Base-by-base conservation (phyloP, 495 filamentous ascomycete species). In the Evansstolkia leycettana region DNA sequence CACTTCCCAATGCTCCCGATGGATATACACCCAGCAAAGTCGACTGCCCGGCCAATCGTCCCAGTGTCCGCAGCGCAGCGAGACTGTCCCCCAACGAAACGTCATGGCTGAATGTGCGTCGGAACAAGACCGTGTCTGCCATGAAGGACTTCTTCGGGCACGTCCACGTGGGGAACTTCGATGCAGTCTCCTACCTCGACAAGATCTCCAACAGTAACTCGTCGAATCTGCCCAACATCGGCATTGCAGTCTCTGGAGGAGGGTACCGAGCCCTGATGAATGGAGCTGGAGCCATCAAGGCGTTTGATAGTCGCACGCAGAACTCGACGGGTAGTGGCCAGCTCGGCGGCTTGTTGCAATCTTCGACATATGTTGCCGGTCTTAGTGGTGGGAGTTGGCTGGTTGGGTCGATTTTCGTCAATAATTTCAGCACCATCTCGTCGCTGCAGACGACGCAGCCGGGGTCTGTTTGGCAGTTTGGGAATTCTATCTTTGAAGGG, bases 311-410 rank as follows among this genome's bases (percentile, higher is more conserved):
- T 46, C 71, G 87, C 9, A 85, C 82, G 0, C 51, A 60, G 1
- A 78, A 76, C 25, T 55, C 80, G 5, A 85, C 76, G 0, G 54
- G 46, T 5, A 31, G 57, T 2, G 85, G 86, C 0, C 77, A 82
- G 26, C 67, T 94, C 12, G 86, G 87, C 24, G 85, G 85, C 8
- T 58, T 94, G 36, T 62, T 94, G 37, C 87, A 94, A 64, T 64
- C 78, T 2, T 57, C 79, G 5, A 93, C 84, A 0, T 94, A 94
- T 48, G 43, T 94, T 11, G 63, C 83, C 10, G 87, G 84, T 9
- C 63, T 94, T n/a, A 87, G 80, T 4, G 87, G 87, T 15, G 87
- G 87, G 28, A 73, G 76, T 8, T 94, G 87, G 87, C 62, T 94
- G n/a, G 72, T 92, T n/a, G 82, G 82, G 7, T 84, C 78, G 29